A percentile compares a stretch with the other conserved stretches of the same genome.
phyloP scores from a whole-genome alignment of 352 stramenopile species.

The Globisporangium cederbergense region DNA sequence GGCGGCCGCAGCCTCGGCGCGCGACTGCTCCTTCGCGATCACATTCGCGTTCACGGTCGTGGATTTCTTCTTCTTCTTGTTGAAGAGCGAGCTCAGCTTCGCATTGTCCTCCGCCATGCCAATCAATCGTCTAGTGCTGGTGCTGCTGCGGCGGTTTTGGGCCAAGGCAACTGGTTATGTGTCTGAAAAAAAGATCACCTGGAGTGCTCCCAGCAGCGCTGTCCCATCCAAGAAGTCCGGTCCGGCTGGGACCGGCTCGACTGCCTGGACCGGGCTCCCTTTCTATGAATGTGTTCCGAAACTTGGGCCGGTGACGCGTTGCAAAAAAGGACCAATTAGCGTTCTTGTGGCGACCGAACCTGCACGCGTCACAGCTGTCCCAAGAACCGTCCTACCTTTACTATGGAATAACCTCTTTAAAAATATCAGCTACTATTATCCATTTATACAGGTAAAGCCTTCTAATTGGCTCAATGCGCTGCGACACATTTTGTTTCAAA shows the following conservation, averaged over 20 bases:
- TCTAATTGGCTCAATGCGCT: neutral
- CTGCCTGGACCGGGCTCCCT: no score
- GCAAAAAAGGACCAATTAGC: neutral
- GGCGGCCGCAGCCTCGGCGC: constrained; percentile 24
- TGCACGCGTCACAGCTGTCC: no score
- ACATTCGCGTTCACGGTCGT: constrained; percentile 77
- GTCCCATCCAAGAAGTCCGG: no score
- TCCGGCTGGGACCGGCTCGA: no score
- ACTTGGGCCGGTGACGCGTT: neutral
- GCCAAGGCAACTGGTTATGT: neutral
- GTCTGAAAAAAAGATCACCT: neutral
- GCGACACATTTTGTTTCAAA: neutral
- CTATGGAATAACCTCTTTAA: neutral
- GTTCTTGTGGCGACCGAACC: neutral
- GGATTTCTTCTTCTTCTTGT: constrained; percentile 83
- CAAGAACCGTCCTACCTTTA: neutral
- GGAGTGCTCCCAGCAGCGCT: no score
- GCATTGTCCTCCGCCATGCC: constrained; percentile 33
- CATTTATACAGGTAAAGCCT: neutral
- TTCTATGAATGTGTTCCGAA: neutral
- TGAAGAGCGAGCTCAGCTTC: constrained; percentile 82
- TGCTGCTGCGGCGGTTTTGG: neutral
- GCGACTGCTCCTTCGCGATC: constrained; percentile 60
- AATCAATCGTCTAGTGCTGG: neutral
- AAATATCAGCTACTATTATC: no score